Conservation (phyloP, 805 yeast genomes). For the Pichia californica region DNA sequence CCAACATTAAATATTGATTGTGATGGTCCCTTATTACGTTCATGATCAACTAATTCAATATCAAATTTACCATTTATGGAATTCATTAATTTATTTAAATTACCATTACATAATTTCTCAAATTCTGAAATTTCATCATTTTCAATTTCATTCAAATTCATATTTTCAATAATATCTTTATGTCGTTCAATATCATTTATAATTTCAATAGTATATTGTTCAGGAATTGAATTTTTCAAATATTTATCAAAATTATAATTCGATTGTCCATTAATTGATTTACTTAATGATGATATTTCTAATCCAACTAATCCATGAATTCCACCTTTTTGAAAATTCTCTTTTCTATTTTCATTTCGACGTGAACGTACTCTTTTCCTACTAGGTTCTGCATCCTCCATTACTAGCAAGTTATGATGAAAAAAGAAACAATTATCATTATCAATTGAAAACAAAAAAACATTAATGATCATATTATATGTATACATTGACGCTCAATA, state of each 20-base stretch:
- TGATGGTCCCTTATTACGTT: slow-evolving; percentile 6
- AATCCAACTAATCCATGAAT: slow-evolving; percentile 6
- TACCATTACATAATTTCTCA: not conserved
- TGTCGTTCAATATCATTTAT: slow-evolving; percentile 3
- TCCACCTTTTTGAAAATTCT: not conserved
- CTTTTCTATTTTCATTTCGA: not conserved
- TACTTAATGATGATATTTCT: slow-evolving; percentile 14
- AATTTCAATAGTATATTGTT: slow-evolving; percentile 19
- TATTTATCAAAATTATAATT: slow-evolving; percentile 33
- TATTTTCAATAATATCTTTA: not conserved
- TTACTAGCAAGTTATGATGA: no score
- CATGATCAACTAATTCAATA: slow-evolving; percentile 17
- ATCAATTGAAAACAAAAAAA: no score
- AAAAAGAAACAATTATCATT: no score
- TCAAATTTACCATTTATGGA: slow-evolving; percentile 9
- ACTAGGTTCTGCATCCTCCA: not conserved
- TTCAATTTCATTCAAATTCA: not conserved
- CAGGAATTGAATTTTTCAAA: slow-evolving; percentile 21
- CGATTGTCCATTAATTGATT: slow-evolving; percentile 10
- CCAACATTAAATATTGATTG: not conserved
- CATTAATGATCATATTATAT: no score
- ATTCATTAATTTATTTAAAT: not conserved
- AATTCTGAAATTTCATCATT: not conserved
- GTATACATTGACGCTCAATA: no score
- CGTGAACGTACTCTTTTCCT: not conserved